Percentiles rank a stretch among this genome's conserved stretches.
These are phyloP conservation scores for Plantago coronopus DNA, from an alignment of 305 asterid genomes.

Conservation along the genomic window DNA sequence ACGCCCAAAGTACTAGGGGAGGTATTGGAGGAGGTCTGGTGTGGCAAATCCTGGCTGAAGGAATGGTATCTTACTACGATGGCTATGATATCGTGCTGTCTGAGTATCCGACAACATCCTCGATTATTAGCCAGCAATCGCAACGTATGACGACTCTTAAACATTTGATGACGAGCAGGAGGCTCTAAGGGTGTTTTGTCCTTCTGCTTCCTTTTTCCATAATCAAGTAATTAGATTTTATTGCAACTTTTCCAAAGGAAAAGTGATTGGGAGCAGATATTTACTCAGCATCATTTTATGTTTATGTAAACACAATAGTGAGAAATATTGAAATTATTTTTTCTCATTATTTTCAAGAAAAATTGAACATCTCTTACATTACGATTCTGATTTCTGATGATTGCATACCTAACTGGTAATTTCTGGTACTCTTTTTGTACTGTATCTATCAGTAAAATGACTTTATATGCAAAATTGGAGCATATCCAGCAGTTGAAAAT, in stretches of 20 bases:
- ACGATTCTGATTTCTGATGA: too few relatives aligned
- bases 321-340: too few relatives aligned
- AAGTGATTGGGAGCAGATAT: background rate
- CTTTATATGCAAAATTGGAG: too few relatives aligned
- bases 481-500: too few relatives aligned
- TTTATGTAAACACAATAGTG: background rate
- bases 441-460: too few relatives aligned
- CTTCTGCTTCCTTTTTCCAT: background rate
- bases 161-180: conserved; percentile 7
- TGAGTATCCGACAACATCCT: conserved; percentile 28
- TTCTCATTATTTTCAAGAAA: too few relatives aligned
- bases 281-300: background rate
- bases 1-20: conserved; percentile 32
- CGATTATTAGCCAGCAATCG: conserved; percentile 39
- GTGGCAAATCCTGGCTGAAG: conserved; percentile 47
- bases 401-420: too few relatives aligned
- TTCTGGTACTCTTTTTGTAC: too few relatives aligned
- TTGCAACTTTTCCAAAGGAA: background rate
- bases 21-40: conserved; percentile 43
- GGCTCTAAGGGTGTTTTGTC: background rate
- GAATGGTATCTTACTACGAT: conserved; percentile 34
- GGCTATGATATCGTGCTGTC: conserved; percentile 43
- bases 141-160: conserved; percentile 30
- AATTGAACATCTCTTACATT: too few relatives aligned
- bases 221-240: background rate